phyloP scores from a whole-genome alignment of 805 yeast genomes.

The Naumovozyma castellii region DNA sequence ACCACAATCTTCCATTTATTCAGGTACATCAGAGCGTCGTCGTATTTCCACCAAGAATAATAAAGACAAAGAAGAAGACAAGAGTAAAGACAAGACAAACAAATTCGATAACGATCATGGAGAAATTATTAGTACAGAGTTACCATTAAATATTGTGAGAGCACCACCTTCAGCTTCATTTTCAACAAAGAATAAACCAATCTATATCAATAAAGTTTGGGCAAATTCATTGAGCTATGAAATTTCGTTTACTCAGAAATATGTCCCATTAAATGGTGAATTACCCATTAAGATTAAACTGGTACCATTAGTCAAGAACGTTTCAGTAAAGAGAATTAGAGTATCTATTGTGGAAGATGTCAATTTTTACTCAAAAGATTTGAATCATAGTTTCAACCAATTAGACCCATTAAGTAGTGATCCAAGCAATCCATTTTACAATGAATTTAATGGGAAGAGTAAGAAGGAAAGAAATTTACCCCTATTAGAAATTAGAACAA shows the following conservation, averaged over 20 bases:
- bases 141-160: conserved; percentile 31
- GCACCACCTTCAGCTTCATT: conserved; percentile 34
- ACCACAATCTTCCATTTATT: not conserved
- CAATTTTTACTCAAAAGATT: conserved; percentile 49
- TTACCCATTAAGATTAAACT: conserved; percentile 53
- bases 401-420: conserved; percentile 30
- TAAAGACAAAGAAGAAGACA: no score
- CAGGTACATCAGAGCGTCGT: no score
- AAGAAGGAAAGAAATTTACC: conserved; percentile 45
- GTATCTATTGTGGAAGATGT: conserved; percentile 60
- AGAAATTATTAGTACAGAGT: no score
- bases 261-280: conserved; percentile 53
- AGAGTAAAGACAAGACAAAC: no score
- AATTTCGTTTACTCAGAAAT: conserved; percentile 61
- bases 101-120: no score
- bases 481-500: conserved; percentile 56
- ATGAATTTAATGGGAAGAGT: conserved; percentile 25
- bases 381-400: conserved; percentile 45
- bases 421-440: conserved; percentile 26
- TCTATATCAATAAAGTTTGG: conserved; percentile 70
- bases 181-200: conserved; percentile 52
- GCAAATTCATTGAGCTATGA: conserved; percentile 61
- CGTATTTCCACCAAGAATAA: no score
- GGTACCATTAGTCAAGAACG: conserved; percentile 54
- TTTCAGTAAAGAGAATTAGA: conserved; percentile 52